phyloP scores from a whole-genome alignment of 2,329 filamentous ascomycete genomes.

The Alternaria dauci region DNA sequence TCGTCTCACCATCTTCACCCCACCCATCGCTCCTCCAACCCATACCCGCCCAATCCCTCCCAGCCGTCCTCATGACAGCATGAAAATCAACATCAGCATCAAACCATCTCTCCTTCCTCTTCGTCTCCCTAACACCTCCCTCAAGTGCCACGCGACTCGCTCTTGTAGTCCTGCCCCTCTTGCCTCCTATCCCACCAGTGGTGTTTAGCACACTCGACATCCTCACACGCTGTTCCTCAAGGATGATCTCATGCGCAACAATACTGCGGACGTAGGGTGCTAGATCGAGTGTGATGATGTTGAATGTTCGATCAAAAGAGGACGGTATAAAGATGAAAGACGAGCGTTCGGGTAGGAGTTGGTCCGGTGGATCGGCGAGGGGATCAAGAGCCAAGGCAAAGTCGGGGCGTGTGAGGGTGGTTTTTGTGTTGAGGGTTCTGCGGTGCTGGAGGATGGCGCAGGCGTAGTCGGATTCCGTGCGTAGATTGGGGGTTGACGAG shows the following conservation, averaged over 20 bases:
- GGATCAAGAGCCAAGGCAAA: conserved; percentile 62
- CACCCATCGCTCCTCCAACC: conserved; percentile 25
- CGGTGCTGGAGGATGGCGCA: conserved; percentile 45
- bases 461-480: conserved; percentile 28
- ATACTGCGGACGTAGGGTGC: conserved; percentile 92
- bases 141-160: conserved; percentile 80
- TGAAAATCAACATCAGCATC: conserved; percentile 66
- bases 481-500: not conserved
- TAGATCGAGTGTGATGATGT: conserved; percentile 75
- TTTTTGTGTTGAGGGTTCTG: conserved; percentile 20
- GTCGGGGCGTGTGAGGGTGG: conserved; percentile 44
- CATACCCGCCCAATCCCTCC: conserved; percentile 51
- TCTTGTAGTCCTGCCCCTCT: conserved; percentile 74
- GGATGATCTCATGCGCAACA: conserved; percentile 74
- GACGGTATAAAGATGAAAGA: conserved; percentile 68
- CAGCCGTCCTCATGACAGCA: conserved; percentile 70
- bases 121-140: conserved; percentile 72
- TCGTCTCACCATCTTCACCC: conserved; percentile 9
- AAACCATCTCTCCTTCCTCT: conserved; percentile 78
- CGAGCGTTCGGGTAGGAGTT: conserved; percentile 39
- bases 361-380: conserved; percentile 53
- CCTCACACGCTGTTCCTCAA: conserved; percentile 72
- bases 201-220: conserved; percentile 67
- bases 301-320: conserved; percentile 76
- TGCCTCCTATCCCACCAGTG: conserved; percentile 61